phyloP scores from a whole-genome alignment of 2,329 filamentous ascomycete genomes.

The Calycina herbarum region DNA sequence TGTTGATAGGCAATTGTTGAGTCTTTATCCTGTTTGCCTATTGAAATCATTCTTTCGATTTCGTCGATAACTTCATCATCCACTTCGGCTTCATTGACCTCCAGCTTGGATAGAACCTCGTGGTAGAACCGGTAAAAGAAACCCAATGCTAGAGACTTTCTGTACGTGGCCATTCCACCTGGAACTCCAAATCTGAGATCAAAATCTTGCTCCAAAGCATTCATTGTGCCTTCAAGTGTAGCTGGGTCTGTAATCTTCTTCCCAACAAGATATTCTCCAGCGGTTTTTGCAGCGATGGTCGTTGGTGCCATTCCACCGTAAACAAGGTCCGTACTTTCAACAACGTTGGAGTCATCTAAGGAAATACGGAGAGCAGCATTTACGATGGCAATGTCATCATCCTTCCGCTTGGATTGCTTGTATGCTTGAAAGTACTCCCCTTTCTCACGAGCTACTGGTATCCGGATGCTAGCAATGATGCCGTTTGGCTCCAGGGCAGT shows the following conservation, averaged over 20 bases:
- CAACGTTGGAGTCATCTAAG: slow-evolving; percentile 66
- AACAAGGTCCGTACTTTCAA: slow-evolving; percentile 75
- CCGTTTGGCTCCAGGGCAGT: slow-evolving; percentile 81
- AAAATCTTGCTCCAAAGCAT: slow-evolving; percentile 85
- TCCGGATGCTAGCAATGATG: slow-evolving; percentile 82
- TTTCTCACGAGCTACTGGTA: slow-evolving; percentile 72
- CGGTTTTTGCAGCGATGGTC: slow-evolving; percentile 81
- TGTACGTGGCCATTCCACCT: slow-evolving; percentile 95
- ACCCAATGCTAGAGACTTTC: slow-evolving; percentile 83
- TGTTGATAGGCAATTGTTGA: slow-evolving; percentile 77
- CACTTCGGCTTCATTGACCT: slow-evolving; percentile 49
- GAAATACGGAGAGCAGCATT: slow-evolving; percentile 80
- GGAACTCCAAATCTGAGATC: slow-evolving; percentile 87
- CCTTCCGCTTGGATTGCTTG: slow-evolving; percentile 95
- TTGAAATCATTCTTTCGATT: slow-evolving; percentile 81
- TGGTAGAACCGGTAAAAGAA: slow-evolving; percentile 99
- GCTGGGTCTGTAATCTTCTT: slow-evolving; percentile 77
- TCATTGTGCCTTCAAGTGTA: slow-evolving; percentile 88
- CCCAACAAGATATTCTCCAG: slow-evolving; percentile 72
- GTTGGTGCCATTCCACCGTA: slow-evolving; percentile 95
- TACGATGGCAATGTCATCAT: slow-evolving; percentile 98
- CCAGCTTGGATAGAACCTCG: slow-evolving; percentile 69
- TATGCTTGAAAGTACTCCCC: slow-evolving; percentile 87
- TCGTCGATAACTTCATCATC: slow-evolving; percentile 79
- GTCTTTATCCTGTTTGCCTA: slow-evolving; percentile 74